These are phyloP conservation scores for Cyclotella cryptica DNA, from an alignment of 108 stramenopile species.

Conservation along the genomic window DNA sequence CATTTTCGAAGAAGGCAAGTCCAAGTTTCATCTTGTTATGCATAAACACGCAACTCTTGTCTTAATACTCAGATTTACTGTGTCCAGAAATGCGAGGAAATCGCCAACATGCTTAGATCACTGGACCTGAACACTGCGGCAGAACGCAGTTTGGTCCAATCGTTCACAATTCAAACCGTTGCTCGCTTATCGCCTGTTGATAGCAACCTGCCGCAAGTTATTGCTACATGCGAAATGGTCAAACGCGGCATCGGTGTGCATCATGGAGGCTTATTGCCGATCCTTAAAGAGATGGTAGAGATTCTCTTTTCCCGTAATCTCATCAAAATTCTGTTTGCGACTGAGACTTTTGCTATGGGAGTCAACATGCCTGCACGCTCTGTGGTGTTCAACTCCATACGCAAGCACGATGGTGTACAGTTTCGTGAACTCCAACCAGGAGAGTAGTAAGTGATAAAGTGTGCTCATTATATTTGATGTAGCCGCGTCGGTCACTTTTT, in stretches of 20 bases:
- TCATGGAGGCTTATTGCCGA: conserved; percentile 97
- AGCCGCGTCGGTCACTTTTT: not conserved
- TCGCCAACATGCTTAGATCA: conserved; percentile 84
- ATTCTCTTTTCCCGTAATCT: conserved; percentile 94
- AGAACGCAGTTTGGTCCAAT: conserved; percentile 75
- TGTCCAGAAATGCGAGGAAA: conserved; percentile 92
- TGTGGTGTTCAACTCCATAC: conserved; percentile 94
- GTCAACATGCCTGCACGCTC: conserved; percentile 99
- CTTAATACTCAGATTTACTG: not conserved
- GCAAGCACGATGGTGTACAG: conserved; percentile 96
- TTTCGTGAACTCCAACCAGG: conserved; percentile 85
- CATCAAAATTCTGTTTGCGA: conserved; percentile 97
- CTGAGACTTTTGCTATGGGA: conserved; percentile 99
- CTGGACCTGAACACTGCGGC: conserved; percentile 89
- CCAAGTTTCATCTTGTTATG: not conserved
- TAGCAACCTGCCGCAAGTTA: conserved; percentile 91
- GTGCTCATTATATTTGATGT: not conserved
- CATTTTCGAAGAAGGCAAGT: conserved; percentile 69
- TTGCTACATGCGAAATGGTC: conserved; percentile 84
- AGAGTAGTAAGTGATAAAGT: conserved; percentile 75
- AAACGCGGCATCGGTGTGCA: conserved; percentile 96
- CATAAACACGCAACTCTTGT: not conserved
- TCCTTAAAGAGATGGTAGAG: conserved; percentile 96
- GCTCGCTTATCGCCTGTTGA: conserved; percentile 89
- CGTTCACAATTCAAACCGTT: conserved; percentile 81